A percentile compares a stretch with the other conserved stretches of the same genome.
Conservation (phyloP, 371 early-diverging fungal genomes). For the Mortierella sp. region DNA sequence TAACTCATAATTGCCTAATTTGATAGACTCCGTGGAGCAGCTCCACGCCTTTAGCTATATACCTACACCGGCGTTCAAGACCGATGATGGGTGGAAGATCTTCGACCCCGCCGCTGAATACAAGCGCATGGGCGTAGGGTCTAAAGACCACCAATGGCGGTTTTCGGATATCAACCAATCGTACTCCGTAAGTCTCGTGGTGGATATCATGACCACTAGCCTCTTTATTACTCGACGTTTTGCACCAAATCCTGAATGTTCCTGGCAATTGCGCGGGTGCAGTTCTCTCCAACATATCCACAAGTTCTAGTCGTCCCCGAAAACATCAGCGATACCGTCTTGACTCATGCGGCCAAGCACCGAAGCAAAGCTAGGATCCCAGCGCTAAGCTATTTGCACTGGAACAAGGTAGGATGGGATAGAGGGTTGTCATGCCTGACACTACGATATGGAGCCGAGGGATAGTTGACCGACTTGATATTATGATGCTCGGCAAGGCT, state of each 20-base stretch:
- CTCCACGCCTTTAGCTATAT: constrained; percentile 87
- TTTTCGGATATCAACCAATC: constrained; percentile 79
- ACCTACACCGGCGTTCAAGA: constrained; percentile 61
- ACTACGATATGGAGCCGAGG: no score
- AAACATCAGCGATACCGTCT: constrained; percentile 89
- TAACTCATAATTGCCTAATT: no score
- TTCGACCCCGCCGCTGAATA: constrained; percentile 87
- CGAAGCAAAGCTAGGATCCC: constrained; percentile 94
- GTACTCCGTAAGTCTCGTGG: constrained; percentile 67
- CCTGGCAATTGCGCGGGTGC: background rate
- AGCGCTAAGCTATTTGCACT: constrained; percentile 88
- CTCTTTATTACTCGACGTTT: no score
- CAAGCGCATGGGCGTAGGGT: constrained; percentile 86
- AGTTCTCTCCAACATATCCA: constrained; percentile 94
- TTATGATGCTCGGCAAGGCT: constrained; percentile 58
- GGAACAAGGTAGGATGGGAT: no score
- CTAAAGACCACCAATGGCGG: constrained; percentile 79
- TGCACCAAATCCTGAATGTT: no score
- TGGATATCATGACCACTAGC: no score
- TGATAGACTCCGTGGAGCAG: constrained; percentile 73
- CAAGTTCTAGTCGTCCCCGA: constrained; percentile 83
- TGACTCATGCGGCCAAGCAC: constrained; percentile 91
- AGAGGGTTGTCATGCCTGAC: no score
- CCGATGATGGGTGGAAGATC: constrained; percentile 72
- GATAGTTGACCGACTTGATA: no score